Base-by-base conservation (phyloP, 345 rosid species). In the Cardamine chenopodiifolia region DNA sequence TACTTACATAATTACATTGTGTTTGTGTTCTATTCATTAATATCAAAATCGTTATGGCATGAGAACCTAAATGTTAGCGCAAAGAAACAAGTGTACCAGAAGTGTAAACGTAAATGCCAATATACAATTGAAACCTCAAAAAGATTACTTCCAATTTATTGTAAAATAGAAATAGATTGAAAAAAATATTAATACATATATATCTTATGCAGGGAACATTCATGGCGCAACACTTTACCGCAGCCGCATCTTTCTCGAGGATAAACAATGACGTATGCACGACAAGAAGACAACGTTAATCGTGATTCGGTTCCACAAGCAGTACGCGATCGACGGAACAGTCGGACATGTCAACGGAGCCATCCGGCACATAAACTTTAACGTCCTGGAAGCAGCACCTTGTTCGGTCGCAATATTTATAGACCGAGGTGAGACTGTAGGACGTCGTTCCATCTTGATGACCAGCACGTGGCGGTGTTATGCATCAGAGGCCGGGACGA, bases 231-330 rank as follows among this genome's bases (percentile, higher is more conserved):
- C 76, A 79, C 29, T 86, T 79, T 68, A 79, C 83, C 14, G 88
- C 86, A 35, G 71, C 83, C 1, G 74, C 90, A 1, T 89, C 90
- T 2, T 79, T 68, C 57, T 64, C 80, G 12, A 78, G 84, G 7
- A 85, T 86, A 71, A 85, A 86, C 47, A 75, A 86, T 7, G 87
- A 86, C 32, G 76, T 85, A 6, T 86, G 90, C 75, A 81, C 86
- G 83, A 86, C 77, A 85, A 82, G 83, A 70, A 84, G 42, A 82
- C 85, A 8, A 77, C 85, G 14, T 7, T 88, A 57, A 52, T 83
- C 23, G 82, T 85, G 22, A 29, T 85, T 20, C 90, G 90, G 3
- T 85, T 80, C 71, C 87, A 85, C 72, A 84, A 61, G 70, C 84
- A 78, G 45, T 84, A 78, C 58, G 79, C 71, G 0, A 66, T 69